A percentile compares a stretch with the other conserved stretches of the same genome.
These are phyloP conservation scores for Dactylellina sp. DNA, from an alignment of 2,329 filamentous ascomycete genomes.

Conservation along the genomic window DNA sequence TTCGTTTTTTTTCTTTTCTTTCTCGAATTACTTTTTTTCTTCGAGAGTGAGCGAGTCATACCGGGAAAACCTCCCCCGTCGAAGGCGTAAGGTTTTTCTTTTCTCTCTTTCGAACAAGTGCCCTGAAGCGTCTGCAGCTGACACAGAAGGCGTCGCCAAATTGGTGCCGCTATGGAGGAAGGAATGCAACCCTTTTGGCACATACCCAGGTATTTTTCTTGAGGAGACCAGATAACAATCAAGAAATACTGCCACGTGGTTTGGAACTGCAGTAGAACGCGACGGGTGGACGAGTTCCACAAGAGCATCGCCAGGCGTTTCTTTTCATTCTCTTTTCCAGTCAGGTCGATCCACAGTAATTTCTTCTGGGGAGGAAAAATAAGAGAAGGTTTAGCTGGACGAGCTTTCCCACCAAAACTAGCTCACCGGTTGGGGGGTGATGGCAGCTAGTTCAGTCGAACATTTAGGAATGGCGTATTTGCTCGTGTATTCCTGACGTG, in stretches of 20 bases:
- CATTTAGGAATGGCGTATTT: conserved; percentile 3
- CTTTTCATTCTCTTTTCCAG: conserved; percentile 6
- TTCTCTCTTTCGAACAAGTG: not conserved
- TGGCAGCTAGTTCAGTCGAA: conserved; percentile 9
- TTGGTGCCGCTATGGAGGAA: conserved; percentile 8
- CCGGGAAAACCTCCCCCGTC: conserved; percentile 17
- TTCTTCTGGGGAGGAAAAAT: not conserved
- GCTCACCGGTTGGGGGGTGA: too few species aligned
- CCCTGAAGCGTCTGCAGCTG: conserved; percentile 26
- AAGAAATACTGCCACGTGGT: conserved; percentile 50
- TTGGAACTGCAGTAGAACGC: conserved; percentile 25
- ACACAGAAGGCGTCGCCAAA: conserved; percentile 45
- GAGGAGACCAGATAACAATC: too few species aligned
- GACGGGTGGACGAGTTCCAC: conserved; percentile 22
- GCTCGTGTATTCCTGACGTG: conserved; percentile 24
- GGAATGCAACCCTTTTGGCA: too few species aligned
- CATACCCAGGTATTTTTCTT: too few species aligned
- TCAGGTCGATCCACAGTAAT: not conserved
- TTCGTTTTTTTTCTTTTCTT: too few species aligned
- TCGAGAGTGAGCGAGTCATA: conserved; percentile 34
- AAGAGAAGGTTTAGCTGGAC: not conserved
- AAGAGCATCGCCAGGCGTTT: conserved; percentile 47
- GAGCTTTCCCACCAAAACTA: not conserved
- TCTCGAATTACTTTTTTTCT: not conserved
- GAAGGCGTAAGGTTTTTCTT: conserved; percentile 1